These are phyloP conservation scores for Rhododendron williamsianum DNA, from an alignment of 148 eudicot species.

Conservation along the genomic window DNA sequence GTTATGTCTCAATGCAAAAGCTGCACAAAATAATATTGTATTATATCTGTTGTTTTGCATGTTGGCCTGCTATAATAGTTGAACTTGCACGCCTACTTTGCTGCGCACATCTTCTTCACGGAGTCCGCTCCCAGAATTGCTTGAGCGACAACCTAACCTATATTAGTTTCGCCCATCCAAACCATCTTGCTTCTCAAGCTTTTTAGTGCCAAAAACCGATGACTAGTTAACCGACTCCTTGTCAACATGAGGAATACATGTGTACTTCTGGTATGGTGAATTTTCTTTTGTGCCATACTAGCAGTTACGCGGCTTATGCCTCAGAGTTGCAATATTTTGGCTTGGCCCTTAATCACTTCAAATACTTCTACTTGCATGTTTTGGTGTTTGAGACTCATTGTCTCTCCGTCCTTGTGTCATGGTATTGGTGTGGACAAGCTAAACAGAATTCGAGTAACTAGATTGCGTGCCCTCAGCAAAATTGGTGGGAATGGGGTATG, in stretches of 20 bases:
- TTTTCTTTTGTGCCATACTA: background rate
- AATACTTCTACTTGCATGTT: background rate
- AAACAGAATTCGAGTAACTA: background rate
- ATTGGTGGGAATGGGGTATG: background rate
- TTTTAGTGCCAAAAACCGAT: background rate
- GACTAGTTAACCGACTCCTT: background rate
- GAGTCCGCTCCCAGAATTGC: background rate
- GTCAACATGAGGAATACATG: background rate
- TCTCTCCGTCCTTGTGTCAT: background rate
- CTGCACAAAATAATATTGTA: background rate
- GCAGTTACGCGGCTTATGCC: background rate
- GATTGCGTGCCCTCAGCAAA: background rate
- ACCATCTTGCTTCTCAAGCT: background rate
- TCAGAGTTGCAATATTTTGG: background rate
- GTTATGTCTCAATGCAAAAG: background rate
- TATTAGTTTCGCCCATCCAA: background rate
- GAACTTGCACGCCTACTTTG: background rate
- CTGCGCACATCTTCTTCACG: background rate
- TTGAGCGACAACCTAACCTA: background rate
- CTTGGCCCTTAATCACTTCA: background rate
- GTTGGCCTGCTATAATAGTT: background rate
- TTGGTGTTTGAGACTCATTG: background rate
- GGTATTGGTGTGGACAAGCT: background rate
- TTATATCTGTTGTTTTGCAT: background rate
- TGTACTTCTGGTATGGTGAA: background rate